phyloP scores from a whole-genome alignment of 306 rosid genomes.

The Quercus glauca region DNA sequence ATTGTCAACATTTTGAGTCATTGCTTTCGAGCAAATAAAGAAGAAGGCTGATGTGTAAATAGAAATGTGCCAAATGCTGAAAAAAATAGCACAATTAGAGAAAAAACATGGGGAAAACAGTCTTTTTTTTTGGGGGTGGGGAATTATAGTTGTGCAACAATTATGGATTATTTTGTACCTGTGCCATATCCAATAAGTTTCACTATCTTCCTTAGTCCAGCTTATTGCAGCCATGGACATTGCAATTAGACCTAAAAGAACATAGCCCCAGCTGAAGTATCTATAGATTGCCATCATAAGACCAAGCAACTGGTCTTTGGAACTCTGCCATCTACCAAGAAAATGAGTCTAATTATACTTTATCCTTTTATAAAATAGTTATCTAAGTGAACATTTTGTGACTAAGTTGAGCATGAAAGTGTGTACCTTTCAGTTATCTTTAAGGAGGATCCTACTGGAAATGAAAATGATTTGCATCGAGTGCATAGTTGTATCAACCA shows the following conservation, averaged over 20 bases:
- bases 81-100: background rate
- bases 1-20: background rate
- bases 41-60: conserved; percentile 12
- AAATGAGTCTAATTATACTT: background rate
- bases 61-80: conserved; percentile 17
- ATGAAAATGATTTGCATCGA: background rate
- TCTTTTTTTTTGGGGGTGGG: no score
- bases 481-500: conserved; percentile 11
- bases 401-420: background rate
- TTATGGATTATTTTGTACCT: background rate
- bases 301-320: background rate
- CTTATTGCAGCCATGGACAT: conserved; percentile 7
- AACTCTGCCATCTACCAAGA: conserved; percentile 1
- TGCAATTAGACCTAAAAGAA: conserved; percentile 11
- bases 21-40: conserved; percentile 12
- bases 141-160: background rate
- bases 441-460: background rate
- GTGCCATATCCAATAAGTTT: conserved; percentile 11
- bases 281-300: background rate
- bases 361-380: background rate
- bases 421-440: background rate
- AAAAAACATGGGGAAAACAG: background rate
- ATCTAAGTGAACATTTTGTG: background rate
- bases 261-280: background rate
- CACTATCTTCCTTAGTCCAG: background rate